These are phyloP conservation scores for Ophiostoma quercus DNA, from an alignment of 2,329 filamentous ascomycete species.

Conservation along the genomic window DNA sequence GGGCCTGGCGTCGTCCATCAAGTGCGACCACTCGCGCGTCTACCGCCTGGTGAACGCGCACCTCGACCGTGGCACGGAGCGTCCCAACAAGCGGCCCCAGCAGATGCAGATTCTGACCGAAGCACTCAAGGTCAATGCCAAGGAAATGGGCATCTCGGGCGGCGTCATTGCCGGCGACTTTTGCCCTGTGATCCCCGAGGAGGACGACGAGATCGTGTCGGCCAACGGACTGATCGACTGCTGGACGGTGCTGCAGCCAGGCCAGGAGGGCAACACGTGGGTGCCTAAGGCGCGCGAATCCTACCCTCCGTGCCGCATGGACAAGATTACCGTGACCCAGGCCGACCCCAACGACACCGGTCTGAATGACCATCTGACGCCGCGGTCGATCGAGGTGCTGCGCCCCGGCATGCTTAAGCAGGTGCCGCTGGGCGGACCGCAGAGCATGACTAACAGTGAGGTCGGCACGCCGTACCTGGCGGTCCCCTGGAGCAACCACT, in stretches of 20 bases:
- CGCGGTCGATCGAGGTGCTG: slow-evolving; percentile 27
- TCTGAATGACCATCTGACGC: neutral
- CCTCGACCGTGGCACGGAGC: slow-evolving; percentile 35
- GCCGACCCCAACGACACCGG: slow-evolving; percentile 23
- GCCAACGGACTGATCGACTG: slow-evolving; percentile 36
- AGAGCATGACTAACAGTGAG: neutral
- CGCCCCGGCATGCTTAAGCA: slow-evolving; percentile 26
- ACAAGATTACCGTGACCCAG: slow-evolving; percentile 36
- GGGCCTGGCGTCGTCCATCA: slow-evolving; percentile 1
- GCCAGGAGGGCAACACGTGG: slow-evolving; percentile 37
- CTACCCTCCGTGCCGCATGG: slow-evolving; percentile 36
- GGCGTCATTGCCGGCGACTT: slow-evolving; percentile 40
- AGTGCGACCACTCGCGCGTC: slow-evolving; percentile 23
- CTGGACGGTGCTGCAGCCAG: slow-evolving; percentile 32
- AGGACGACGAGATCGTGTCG: slow-evolving; percentile 34
- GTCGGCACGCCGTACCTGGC: neutral
- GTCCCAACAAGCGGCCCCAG: slow-evolving; percentile 32
- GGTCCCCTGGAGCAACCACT: slow-evolving; percentile 27
- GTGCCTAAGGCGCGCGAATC: slow-evolving; percentile 33
- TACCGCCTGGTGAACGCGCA: slow-evolving; percentile 38
- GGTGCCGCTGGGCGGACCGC: slow-evolving; percentile 24
- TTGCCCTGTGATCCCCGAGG: slow-evolving; percentile 35
- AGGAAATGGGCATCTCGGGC: slow-evolving; percentile 25
- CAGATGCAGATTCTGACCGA: slow-evolving; percentile 32
- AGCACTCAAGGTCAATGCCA: slow-evolving; percentile 28